phyloP scores from a whole-genome alignment of 78 protist species.

The Dictyostelium intermedium region DNA sequence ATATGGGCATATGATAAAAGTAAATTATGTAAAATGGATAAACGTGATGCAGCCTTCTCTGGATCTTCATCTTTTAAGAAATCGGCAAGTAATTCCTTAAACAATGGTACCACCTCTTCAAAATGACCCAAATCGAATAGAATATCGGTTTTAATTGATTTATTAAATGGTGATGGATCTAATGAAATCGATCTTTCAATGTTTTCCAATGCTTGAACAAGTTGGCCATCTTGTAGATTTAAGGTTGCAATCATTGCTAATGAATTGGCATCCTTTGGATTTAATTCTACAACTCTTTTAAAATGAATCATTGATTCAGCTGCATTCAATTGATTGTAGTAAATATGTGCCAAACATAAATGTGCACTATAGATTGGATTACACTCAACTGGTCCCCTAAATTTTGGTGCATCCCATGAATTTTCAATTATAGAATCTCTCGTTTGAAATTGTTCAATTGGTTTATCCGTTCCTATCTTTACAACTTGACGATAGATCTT shows the following conservation, averaged over 20 bases:
- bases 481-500: constrained; percentile 19
- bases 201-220: neutral
- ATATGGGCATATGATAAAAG: neutral
- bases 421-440: neutral
- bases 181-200: neutral
- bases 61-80: constrained; percentile 24
- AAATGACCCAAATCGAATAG: constrained; percentile 12
- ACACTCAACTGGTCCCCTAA: neutral
- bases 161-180: neutral
- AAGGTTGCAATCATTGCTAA: neutral
- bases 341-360: neutral
- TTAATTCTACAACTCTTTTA: neutral
- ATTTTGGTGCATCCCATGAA: neutral
- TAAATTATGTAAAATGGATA: constrained; percentile 30
- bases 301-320: neutral
- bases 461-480: neutral
- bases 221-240: neutral
- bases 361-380: constrained; percentile 48
- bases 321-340: neutral
- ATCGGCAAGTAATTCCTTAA: neutral
- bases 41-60: neutral
- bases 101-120: neutral
- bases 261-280: neutral
- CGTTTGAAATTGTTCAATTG: neutral
- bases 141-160: neutral